These are phyloP conservation scores for Plasmodium berghei DNA, from an alignment of 169 alveolate species.

Conservation along the genomic window DNA sequence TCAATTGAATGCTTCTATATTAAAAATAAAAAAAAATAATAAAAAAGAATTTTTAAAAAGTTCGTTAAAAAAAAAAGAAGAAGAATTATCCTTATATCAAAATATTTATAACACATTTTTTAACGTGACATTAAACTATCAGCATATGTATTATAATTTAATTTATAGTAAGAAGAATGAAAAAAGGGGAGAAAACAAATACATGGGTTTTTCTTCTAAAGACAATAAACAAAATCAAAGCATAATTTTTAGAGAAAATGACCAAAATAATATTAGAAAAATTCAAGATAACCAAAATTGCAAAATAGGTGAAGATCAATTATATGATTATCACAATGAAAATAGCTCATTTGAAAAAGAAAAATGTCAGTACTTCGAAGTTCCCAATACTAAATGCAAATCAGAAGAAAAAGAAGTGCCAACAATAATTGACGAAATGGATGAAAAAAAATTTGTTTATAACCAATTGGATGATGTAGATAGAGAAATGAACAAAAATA, in stretches of 20 bases:
- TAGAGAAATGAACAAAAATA: slow-evolving; percentile 46
- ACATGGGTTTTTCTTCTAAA: background rate
- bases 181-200: background rate
- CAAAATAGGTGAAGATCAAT: background rate
- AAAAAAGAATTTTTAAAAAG: slow-evolving; percentile 66
- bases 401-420: background rate
- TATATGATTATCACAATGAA: background rate
- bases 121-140: slow-evolving; percentile 33
- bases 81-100: slow-evolving; percentile 53
- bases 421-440: slow-evolving; percentile 9
- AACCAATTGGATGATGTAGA: slow-evolving; percentile 42
- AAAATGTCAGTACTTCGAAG: background rate
- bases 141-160: slow-evolving; percentile 63
- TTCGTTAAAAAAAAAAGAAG: slow-evolving; percentile 61
- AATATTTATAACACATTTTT: slow-evolving; percentile 33
- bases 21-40: slow-evolving; percentile 44
- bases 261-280: background rate
- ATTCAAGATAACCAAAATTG: background rate
- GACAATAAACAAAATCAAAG: background rate
- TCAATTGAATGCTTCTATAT: slow-evolving; percentile 43
- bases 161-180: slow-evolving; percentile 33
- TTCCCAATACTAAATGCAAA: background rate
- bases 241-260: background rate
- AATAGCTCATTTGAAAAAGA: background rate
- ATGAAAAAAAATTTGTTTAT: slow-evolving; percentile 34